Base-by-base conservation (phyloP, 169 alveolate genomes). In the Plasmodium falciparum region DNA sequence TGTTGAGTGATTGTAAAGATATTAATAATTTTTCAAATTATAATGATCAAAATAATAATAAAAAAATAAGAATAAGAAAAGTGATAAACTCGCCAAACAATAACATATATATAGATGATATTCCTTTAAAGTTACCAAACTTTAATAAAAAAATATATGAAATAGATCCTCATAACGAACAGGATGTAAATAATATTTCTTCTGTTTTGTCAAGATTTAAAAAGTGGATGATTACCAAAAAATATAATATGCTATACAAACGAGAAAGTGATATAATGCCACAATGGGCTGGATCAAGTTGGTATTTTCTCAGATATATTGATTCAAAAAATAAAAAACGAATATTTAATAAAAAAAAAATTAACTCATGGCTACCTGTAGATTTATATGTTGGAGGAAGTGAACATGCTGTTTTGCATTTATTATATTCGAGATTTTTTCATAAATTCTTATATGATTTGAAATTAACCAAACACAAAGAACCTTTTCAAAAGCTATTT, bases 231-330 rank as follows among this genome's bases (percentile, higher is more conserved):
- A 22, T 86, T 93, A 54, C 91, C 93, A 47, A 66, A 58, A 67
- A 90, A 93, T 56, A 62, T 70, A 89, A 90, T 11, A 45, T 49
- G 3, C 49, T 52, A 6, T 89, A 92, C 9, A 69, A 88, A 91
- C 73, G 97, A 62, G 98, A 96, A 70, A 66, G 92, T 49, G 97
- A 96, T 33, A 97, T 98, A 33, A 96, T 97, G 95, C 99, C 98
- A 15, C 98, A 97, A 76, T 97, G 98, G 97, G 99, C 98, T 4
- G 99, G 98, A 17, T 93, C 98, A 52, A 90, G 97, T 47, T 97
- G 99, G 99, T 97, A 97, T 88, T 97, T 90, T 74, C 91, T 97
- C 62, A 89, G 99, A 7, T 97, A 94, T 65, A 63, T 94, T 33
- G 98, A 97, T 89, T 92, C 97, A 43, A 33, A 71, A 45, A 95